Base-by-base conservation (phyloP, 768 basidiomycete genomes). In the Serpula lacrymans region DNA sequence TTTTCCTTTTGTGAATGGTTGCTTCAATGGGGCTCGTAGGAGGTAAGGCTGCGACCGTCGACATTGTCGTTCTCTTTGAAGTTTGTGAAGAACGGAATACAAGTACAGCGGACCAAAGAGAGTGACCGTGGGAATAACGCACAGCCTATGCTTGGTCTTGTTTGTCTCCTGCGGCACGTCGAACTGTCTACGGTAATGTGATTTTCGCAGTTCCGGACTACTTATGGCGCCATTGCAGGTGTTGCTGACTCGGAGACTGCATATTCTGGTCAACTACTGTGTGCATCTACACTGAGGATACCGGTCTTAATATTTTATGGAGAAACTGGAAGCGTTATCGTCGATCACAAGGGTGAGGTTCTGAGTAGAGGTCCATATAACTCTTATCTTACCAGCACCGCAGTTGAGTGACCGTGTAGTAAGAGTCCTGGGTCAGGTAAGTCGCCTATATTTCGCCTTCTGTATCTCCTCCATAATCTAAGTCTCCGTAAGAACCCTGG, bases 401-500 rank as follows among this genome's bases (percentile, higher is more conserved):
- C 51, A 90, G 88, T 67, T 91, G 39, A 88, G 80, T 51, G 72
- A 77, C 18, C 70, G 73, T 41, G 79, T 89, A 1, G 65, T 81
- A 6, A 70, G 88, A 46, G 69, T 91, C 6, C 63, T 91, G 14
- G 88, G 84, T 3, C 87, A 89, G 80, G 88, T 86, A 55, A 33
- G 66, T 54, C 35, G 41, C 14, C 16, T 6, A 23, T n/a, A 8
- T 32, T 37, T 9, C 2, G 1, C 17, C 34, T 35, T 36, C 27
- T 22, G 34, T 22, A 10, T 21, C 38, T n/a, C n/a, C 6, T 18
- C 39, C 27, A 28, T 37, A 20, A 35, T 18, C 27, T 33, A 36
- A 33, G 17, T 7, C 33, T 17, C 50, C n/a, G n/a, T n/a, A n/a
- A 92, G 86, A 94, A 95, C 53, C 89, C 91, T 6, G 85, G 90